Conservation (phyloP, 177 flowering plant species). For the Vitis hybrid region DNA sequence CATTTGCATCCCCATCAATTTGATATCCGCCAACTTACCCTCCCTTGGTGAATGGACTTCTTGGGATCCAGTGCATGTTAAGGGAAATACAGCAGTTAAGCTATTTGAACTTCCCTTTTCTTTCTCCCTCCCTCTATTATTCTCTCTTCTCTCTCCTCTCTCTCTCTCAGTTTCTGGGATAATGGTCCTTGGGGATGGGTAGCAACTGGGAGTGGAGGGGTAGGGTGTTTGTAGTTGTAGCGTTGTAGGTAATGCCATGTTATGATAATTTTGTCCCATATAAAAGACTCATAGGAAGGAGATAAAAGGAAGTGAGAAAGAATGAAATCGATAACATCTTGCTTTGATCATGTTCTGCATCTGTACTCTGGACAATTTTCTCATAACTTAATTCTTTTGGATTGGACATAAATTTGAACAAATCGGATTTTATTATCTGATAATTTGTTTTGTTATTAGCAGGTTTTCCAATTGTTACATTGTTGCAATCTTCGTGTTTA, state of each 20-base stretch:
- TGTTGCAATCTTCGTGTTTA: too few species aligned
- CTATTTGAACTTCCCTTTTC: too few species aligned
- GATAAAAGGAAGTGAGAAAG: constrained; percentile 3
- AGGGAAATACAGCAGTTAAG: background rate
- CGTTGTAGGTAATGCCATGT: background rate
- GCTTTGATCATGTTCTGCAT: background rate
- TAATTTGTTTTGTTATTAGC: background rate
- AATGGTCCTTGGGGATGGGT: too few species aligned
- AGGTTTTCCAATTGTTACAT: too few species aligned
- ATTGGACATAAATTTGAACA: background rate
- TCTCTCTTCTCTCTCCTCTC: too few species aligned
- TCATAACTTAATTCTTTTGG: constrained; percentile 4
- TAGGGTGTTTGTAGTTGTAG: background rate
- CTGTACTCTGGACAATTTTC: background rate
- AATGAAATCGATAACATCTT: background rate
- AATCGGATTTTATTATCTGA: background rate
- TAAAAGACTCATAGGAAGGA: background rate
- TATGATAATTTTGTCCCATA: constrained; percentile 6
- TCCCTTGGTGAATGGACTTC: background rate
- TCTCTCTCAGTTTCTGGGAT: too few species aligned
- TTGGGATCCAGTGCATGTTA: background rate
- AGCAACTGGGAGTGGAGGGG: background rate
- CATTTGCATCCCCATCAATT: background rate
- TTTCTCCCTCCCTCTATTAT: too few species aligned
- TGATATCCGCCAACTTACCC: background rate